Base-by-base conservation (phyloP, 2,329 filamentous ascomycete genomes). In the Ophiostoma triangulosporum region DNA sequence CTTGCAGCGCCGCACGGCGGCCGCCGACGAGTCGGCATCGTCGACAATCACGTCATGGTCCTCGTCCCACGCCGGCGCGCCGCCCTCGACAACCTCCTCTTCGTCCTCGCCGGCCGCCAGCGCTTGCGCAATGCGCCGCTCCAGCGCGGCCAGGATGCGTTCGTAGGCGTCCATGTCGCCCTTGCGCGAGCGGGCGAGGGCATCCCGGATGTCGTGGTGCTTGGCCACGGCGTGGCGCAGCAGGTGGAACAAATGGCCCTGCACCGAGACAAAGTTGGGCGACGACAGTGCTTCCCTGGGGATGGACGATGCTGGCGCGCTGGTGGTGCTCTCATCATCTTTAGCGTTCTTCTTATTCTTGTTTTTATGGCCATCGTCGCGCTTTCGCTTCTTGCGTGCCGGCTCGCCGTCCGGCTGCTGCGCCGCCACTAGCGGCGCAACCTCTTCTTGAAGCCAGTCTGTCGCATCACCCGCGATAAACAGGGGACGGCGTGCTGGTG, bases 191-290 rank as follows among this genome's bases (percentile, higher is more conserved):
- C 74, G 74, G 0, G 88, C 90, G 2, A 98, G 76, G n/a, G 83
- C 79, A 64, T 97, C 88, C 31, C 93, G 80, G 31, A 97, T 81
- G 60, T 93, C 77, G 24, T 87, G 90, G 67, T 96, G 86, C 57
- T 75, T 77, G 2, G 82, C 74, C 32, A 98, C 82, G 24, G 97
- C 77, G 31, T 91, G 83, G 15, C 91, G 80, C 22, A 97, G 77
- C 26, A 98, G 77, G 65, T 95, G 86, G 73, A 98, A 98, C 43
- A 96, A 78, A 67, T 98, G 93, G 0, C 88, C 81, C 67, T 97
- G 90, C 75, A 96, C 87, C 32, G 82, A 82, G 11, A 78, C 74
- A 48, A 95, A 73, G 65, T 93, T 97, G 3, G 70, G 78, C 63
- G 67, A 69, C 46, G 58, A 50, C 2, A 36, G 50, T 1, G 32